phyloP scores from a whole-genome alignment of 208 protist species.

The Novymonas esmeraldas region DNA sequence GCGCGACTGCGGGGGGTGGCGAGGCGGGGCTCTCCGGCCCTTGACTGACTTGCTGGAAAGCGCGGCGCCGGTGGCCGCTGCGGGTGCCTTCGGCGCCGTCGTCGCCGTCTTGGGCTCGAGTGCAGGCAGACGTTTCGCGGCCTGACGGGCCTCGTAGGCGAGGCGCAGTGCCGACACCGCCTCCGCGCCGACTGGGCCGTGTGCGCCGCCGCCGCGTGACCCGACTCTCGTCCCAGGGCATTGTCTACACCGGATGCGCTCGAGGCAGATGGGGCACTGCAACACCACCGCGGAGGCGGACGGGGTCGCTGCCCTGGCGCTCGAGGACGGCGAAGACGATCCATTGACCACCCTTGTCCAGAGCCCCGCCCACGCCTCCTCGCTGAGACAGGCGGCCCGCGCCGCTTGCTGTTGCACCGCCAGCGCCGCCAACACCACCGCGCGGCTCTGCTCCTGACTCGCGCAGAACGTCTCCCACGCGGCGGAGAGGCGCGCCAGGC shows the following conservation, averaged over 20 bases:
- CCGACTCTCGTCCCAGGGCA: conserved; percentile 5
- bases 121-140: neutral
- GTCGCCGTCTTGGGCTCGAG: neutral
- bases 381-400: conserved; percentile 49
- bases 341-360: conserved; percentile 14
- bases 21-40: too few species aligned
- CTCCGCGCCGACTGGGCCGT: neutral
- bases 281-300: neutral
- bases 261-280: conserved; percentile 65
- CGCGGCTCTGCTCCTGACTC: conserved; percentile 38
- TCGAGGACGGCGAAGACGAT: neutral
- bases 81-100: too few species aligned
- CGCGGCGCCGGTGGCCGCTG: too few species aligned
- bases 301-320: neutral
- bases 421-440: conserved; percentile 39
- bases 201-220: neutral
- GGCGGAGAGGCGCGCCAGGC: conserved; percentile 61
- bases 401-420: conserved; percentile 57
- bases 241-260: conserved; percentile 30
- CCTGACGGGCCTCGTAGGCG: conserved; percentile 22
- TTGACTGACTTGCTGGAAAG: too few species aligned
- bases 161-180: conserved; percentile 17
- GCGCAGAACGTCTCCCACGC: conserved; percentile 59
- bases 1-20: too few species aligned
- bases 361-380: conserved; percentile 53